Evolutionary conservation across 2,329 filamentous ascomycete species (phyloP), one percentile per base, ranked within the genome.

Genomic region (Thielaviopsis cerberus): DNA sequence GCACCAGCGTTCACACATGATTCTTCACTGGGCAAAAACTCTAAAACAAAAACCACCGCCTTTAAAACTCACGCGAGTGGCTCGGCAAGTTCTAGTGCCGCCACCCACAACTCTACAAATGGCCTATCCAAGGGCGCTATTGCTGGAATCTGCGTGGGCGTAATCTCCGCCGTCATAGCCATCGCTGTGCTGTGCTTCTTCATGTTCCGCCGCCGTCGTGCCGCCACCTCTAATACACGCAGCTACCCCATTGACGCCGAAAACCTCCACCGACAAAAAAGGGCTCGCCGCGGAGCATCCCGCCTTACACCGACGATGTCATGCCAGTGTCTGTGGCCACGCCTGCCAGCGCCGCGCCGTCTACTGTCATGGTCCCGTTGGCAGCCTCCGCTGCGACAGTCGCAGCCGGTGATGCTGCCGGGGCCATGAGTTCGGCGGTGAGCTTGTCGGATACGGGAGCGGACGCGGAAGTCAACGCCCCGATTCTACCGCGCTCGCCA

Each of bases 181-280:
- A 61, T 74, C 62, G 69, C 64, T 4, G 67, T 64, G 2, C 62
- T 75, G 7, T 62, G 67, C 23, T 79, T 71, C 69, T 72, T 74
- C 62, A 64, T 76, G 55, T 63, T 74, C 26, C 71, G 71, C 17
- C 72, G 73, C 4, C 71, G 70, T n/a, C n/a, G n/a, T n/a, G n/a
- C 4, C 71, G 70, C 3, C 69, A 67, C 52, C 22, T 62, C 63
- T 55, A 62, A 1, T 13, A 52, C 24, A 65, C 66, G 67, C 59
- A 68, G 70, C 34, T 74, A 74, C 63, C 70, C 75, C 55, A 68
- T 69, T 53, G 74, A 76, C 62, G 76, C 77, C 67, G 74, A 76
- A 22, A 66, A 67, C 27, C 67, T 69, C 17, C 5, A 65, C 66
- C 30, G 68, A 64, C 55, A 69, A 73, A 22, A 20, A 48, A 7